Evolutionary conservation across 2,329 filamentous ascomycete species (phyloP).

Genomic region (Graphilbum fragrans): DNA sequence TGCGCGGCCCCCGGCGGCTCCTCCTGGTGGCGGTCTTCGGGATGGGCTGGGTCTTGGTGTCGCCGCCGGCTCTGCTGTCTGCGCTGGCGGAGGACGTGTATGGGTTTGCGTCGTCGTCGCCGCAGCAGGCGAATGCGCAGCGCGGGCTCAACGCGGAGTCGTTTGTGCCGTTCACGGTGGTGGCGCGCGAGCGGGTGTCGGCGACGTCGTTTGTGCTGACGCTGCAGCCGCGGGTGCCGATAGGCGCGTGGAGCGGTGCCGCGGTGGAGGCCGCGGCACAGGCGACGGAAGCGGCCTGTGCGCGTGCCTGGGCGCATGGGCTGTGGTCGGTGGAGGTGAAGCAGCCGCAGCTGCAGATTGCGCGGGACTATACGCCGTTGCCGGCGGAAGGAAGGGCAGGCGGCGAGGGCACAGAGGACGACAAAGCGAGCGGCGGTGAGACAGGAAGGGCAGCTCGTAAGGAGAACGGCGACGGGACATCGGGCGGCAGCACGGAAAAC

Average conservation of each 20-base stretch:
- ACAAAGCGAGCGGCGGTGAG: no score
- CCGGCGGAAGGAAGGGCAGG: no score
- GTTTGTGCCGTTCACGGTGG: conserved; percentile 57
- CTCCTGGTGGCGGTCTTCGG: no score
- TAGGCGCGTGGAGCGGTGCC: no score
- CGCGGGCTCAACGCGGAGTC: conserved; percentile 41
- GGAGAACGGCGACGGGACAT: not conserved
- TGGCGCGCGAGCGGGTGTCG: conserved; percentile 48
- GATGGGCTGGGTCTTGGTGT: no score
- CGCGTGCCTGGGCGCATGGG: conserved; percentile 29
- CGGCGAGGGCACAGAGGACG: conserved; percentile 12
- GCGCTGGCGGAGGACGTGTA: no score
- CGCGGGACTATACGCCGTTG: conserved; percentile 80
- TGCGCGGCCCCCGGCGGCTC: no score
- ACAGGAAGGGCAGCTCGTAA: conserved; percentile 18
- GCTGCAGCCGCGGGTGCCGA: conserved; percentile 25
- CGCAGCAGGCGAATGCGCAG: no score
- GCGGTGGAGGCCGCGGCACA: conserved; percentile 4
- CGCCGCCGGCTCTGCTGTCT: no score
- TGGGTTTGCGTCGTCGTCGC: no score
- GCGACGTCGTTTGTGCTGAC: conserved; percentile 59
- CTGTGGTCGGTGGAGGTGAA: conserved; percentile 89
- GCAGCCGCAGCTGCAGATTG: conserved; percentile 88
- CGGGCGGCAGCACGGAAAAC: not conserved
- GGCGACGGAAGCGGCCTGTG: conserved; percentile 31